Percentiles rank a stretch among this genome's conserved stretches.
Conservation (phyloP, 1,139 yeast genomes). For the Scheffersomyces parashehatae region DNA sequence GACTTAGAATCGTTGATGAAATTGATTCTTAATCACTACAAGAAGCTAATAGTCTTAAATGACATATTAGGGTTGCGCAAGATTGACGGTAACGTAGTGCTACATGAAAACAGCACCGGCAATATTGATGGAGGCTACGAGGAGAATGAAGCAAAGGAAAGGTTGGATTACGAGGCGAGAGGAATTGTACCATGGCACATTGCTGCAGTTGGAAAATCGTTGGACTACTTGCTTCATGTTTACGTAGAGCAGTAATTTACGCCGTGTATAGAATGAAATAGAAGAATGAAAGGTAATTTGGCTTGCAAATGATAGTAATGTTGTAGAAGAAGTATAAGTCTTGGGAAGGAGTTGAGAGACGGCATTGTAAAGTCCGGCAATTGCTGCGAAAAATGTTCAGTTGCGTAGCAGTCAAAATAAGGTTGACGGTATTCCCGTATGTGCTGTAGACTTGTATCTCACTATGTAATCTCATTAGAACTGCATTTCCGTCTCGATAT, state of each 20-base stretch:
- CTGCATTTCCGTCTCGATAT: too few species aligned
- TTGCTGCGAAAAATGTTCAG: too few species aligned
- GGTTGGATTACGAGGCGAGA: constrained; percentile 11
- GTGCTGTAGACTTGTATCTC: too few species aligned
- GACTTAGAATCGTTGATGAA: constrained; percentile 57
- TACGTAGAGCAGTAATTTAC: constrained; percentile 30
- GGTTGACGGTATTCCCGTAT: too few species aligned
- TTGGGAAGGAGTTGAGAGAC: too few species aligned
- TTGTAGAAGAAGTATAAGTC: too few species aligned
- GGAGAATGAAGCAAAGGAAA: constrained; percentile 1
- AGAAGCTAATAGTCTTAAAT: constrained; percentile 58
- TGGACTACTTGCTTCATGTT: constrained; percentile 49
- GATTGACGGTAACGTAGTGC: constrained; percentile 19
- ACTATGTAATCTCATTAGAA: too few species aligned
- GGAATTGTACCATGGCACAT: constrained; percentile 79
- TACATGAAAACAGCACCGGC: constrained; percentile 2
- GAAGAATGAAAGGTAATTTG: too few species aligned
- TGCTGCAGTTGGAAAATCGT: constrained; percentile 67
- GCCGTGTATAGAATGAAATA: too few species aligned
- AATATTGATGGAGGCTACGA: constrained; percentile 5
- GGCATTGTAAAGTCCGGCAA: too few species aligned
- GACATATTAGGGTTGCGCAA: constrained; percentile 39
- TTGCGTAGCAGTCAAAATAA: too few species aligned
- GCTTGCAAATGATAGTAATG: too few species aligned
- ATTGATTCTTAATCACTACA: constrained; percentile 63